Evolutionary conservation across 495 filamentous ascomycete genomes (phyloP), one percentile per base, ranked within the genome.

Genomic region (Daldinia bambusicola): DNA sequence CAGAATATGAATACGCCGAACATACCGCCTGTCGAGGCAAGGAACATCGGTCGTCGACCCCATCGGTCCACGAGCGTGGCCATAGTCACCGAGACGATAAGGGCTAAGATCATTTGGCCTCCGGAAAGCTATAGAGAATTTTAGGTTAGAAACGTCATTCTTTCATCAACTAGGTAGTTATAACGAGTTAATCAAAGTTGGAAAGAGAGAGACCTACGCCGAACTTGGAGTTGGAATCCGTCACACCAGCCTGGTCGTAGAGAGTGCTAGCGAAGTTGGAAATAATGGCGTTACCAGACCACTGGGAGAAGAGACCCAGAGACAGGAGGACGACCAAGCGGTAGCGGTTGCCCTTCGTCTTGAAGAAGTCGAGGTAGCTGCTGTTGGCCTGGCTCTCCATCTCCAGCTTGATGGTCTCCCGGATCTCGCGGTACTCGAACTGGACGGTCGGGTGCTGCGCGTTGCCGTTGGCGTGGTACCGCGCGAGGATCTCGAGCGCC

Each of bases 311-410:
- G 72, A 89, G 71, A 71, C 89, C 89, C 34, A 90, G 80, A 20
- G 84, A 84, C 40, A 89, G 76, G 36, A 89, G 83, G 30, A 92
- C 77, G 41, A 77, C 60, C 4, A 91, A 73, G 30, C 90, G 85
- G 72, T 89, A 89, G 7, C 88, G 85, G 80, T 93, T 93, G 63
- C 91, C 90, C 76, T 85, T 86, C 62, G 90, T 91, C 52, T 78
- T 79, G 82, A 92, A 80, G 80, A 92, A 88, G 67, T 91, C 89
- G 38, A 76, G 4, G 72, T 84, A 86, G 71, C 75, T 83, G 77
- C 75, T 80, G 77, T 78, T 80, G n/a, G 75, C 57, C 59, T 73
- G 70, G 66, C 62, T 71, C 71, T 86, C 83, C 65, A 77, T 75
- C 76, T 89, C 87, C 51, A 87, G 74, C 9, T 79, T 76, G 70